A percentile compares a stretch with the other conserved stretches of the same genome.
Conservation (phyloP, 2,329 filamentous ascomycete species). For the Aspergillus cejpii region DNA sequence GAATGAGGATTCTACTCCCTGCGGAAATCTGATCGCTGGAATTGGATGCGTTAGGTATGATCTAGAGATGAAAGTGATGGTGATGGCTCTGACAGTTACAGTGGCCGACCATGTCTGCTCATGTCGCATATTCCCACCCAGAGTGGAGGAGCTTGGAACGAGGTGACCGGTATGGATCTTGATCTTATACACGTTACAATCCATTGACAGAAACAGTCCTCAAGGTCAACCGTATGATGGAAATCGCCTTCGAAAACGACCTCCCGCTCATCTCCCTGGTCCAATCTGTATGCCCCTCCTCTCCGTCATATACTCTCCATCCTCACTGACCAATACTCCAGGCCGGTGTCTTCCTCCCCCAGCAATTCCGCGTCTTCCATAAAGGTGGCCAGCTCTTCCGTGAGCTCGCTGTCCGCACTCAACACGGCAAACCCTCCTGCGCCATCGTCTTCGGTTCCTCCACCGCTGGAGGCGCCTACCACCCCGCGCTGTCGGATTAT, state of each 20-base stretch:
- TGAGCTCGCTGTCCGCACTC: conserved; percentile 36
- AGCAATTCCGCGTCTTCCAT: conserved; percentile 44
- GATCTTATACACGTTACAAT: background rate
- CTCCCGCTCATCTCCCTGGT: conserved; percentile 38
- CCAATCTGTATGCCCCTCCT: conserved; percentile 27
- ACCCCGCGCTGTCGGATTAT: conserved; percentile 40
- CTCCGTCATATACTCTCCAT: background rate
- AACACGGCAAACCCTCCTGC: conserved; percentile 37
- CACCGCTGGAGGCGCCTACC: conserved; percentile 40
- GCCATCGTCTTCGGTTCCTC: conserved; percentile 43
- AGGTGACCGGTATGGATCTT: conserved; percentile 28
- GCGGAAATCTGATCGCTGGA: conserved; percentile 35
- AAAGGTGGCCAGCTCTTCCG: conserved; percentile 40
- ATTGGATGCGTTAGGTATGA: conserved; percentile 32
- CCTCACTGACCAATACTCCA: conserved; percentile 4
- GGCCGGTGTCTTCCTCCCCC: conserved; percentile 40
- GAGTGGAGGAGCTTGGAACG: conserved; percentile 42
- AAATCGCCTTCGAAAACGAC: conserved; percentile 37
- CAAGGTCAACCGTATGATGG: conserved; percentile 36
- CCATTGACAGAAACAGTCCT: conserved; percentile 11
- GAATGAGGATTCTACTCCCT: conserved; percentile 32
- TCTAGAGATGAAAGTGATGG: too few relatives aligned
- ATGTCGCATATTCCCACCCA: conserved; percentile 41
- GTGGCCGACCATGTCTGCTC: conserved; percentile 33
- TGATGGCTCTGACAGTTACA: too few relatives aligned